Evolutionary conservation across 139 green algal species (phyloP).

Genomic region (Marvania coccoides): DNA sequence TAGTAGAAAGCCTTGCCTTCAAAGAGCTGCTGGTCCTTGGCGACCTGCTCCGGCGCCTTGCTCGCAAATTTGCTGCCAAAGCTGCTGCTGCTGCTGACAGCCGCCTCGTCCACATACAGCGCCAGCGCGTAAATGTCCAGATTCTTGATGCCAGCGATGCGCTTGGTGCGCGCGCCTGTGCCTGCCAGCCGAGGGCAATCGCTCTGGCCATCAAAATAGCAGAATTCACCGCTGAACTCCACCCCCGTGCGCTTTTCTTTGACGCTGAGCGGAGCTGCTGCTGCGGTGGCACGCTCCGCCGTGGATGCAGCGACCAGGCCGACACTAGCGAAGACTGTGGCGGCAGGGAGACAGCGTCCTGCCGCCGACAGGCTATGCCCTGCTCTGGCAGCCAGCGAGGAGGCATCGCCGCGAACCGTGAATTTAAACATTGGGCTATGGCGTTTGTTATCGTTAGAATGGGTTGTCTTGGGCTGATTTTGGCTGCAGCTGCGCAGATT

Average conservation of each 20-base stretch:
- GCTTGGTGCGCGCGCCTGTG: background rate
- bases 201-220: background rate
- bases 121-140: conserved; percentile 15
- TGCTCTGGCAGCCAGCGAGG: too few relatives aligned
- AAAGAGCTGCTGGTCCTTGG: background rate
- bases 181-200: background rate
- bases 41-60: background rate
- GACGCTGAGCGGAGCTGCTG: too few relatives aligned
- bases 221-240: background rate
- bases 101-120: conserved; percentile 10
- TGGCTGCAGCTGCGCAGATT: too few relatives aligned
- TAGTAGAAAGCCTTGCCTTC: background rate
- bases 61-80: conserved; percentile 1
- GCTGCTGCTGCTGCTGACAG: background rate
- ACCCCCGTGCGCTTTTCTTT: conserved; percentile 2
- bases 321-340: too few relatives aligned
- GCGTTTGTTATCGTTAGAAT: too few relatives aligned
- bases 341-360: too few relatives aligned
- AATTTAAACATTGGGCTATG: too few relatives aligned
- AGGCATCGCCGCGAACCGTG: too few relatives aligned
- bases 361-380: too few relatives aligned
- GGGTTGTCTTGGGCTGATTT: too few relatives aligned
- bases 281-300: too few relatives aligned
- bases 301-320: too few relatives aligned
- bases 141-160: conserved; percentile 8